phyloP scores from a whole-genome alignment of 805 yeast genomes.

The Candida ponderosae region DNA sequence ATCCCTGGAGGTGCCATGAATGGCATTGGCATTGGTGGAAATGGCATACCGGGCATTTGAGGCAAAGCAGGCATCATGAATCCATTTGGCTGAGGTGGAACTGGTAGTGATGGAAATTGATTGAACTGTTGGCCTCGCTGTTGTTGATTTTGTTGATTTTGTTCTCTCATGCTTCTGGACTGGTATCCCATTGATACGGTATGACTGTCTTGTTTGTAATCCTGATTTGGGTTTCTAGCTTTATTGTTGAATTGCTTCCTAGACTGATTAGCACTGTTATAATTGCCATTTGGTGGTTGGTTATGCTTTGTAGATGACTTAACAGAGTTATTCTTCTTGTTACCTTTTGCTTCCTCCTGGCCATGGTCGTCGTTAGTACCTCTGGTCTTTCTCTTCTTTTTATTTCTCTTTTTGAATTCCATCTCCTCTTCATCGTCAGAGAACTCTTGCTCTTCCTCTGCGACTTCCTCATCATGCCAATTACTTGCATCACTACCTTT shows the following conservation, averaged over 20 bases:
- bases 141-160: conserved; percentile 3
- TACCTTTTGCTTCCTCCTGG: background rate
- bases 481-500: conserved; percentile 96
- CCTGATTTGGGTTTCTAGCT: background rate
- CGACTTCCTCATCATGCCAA: conserved; percentile 88
- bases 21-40: conserved; percentile 5
- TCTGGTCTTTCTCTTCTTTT: conserved; percentile 38
- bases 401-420: conserved; percentile 55
- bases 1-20: conserved; percentile 10
- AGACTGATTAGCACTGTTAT: too few relatives aligned
- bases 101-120: conserved; percentile 10
- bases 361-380: conserved; percentile 13
- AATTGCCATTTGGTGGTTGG: background rate
- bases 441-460: conserved; percentile 89
- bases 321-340: background rate
- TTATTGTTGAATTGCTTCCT: background rate
- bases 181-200: too few relatives aligned
- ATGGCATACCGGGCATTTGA: conserved; percentile 16
- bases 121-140: conserved; percentile 10
- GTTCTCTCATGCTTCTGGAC: conserved; percentile 20
- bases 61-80: conserved; percentile 11
- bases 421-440: conserved; percentile 91
- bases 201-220: background rate
- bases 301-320: background rate
- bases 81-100: conserved; percentile 1